phyloP scores from a whole-genome alignment of 176 grass and related monocot species.

The Themeda triandra region DNA sequence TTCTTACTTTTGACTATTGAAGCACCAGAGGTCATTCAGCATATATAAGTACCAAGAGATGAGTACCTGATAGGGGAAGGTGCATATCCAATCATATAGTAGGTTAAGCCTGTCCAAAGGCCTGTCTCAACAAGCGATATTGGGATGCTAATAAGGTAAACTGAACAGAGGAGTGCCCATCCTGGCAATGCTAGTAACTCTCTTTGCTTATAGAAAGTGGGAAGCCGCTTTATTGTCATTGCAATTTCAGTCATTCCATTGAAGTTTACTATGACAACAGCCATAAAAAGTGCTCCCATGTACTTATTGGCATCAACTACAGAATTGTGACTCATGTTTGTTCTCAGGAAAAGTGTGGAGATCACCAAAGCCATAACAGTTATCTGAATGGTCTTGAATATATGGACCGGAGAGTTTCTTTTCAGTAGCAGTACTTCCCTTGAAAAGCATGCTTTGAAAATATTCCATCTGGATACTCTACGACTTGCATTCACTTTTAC shows the following conservation, averaged over 20 bases:
- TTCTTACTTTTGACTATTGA: conserved; percentile 7
- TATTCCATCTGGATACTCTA: conserved; percentile 67
- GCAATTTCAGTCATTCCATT: conserved; percentile 95
- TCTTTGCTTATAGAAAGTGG: conserved; percentile 94
- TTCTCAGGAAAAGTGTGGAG: conserved; percentile 71
- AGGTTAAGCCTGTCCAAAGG: conserved; percentile 86
- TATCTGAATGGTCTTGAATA: conserved; percentile 94
- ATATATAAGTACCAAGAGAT: neutral
- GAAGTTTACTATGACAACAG: conserved; percentile 73
- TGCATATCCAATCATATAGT: conserved; percentile 83
- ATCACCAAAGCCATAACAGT: conserved; percentile 70
- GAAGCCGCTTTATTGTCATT: conserved; percentile 89
- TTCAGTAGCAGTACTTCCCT: conserved; percentile 79
- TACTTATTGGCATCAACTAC: conserved; percentile 78
- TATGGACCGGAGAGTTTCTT: conserved; percentile 82
- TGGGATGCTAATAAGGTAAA: conserved; percentile 71
- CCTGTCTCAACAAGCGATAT: conserved; percentile 81
- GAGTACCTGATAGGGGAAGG: conserved; percentile 74
- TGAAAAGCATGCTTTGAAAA: conserved; percentile 90
- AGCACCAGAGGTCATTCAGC: neutral
- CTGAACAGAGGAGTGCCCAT: conserved; percentile 86
- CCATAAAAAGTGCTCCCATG: conserved; percentile 69
- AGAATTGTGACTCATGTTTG: conserved; percentile 67
- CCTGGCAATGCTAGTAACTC: conserved; percentile 78
- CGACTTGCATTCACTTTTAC: conserved; percentile 38